These are phyloP conservation scores for Triangularia verruculosa DNA, from an alignment of 2,329 filamentous ascomycete genomes.

Conservation along the genomic window DNA sequence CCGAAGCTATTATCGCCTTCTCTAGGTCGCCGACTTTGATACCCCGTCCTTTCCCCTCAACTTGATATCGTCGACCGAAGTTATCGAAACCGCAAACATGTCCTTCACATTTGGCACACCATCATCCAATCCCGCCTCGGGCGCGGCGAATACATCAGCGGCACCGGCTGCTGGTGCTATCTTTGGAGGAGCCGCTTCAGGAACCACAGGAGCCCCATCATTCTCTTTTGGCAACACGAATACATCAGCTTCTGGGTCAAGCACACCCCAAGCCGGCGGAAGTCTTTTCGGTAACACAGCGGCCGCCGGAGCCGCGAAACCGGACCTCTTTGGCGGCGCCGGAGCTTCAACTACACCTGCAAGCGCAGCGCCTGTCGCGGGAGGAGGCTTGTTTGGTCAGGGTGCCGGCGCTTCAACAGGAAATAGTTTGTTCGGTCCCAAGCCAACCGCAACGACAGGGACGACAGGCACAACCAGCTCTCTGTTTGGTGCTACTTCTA, in stretches of 20 bases:
- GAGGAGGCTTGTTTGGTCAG: constrained; percentile 38
- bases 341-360: not conserved
- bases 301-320: constrained; percentile 25
- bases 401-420: not conserved
- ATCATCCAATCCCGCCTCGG: constrained; percentile 22
- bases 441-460: constrained; percentile 1
- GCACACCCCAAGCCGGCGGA: constrained; percentile 18
- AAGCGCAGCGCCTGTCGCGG: not conserved
- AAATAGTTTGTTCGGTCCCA: not conserved
- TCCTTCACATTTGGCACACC: constrained; percentile 30
- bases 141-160: constrained; percentile 24
- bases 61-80: not conserved
- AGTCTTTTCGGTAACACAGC: not conserved
- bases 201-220: constrained; percentile 29
- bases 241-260: constrained; percentile 13
- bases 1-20: constrained; percentile 5
- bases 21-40: not conserved
- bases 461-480: constrained; percentile 31
- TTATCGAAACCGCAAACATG: constrained; percentile 9
- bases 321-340: constrained; percentile 35
- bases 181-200: constrained; percentile 30
- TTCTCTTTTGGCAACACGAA: constrained; percentile 30
- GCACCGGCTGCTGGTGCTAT: constrained; percentile 24
- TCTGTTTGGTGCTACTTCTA: constrained; percentile 38
- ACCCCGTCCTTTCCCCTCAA: not conserved